Percentiles rank a stretch among this genome's conserved stretches.
These are phyloP conservation scores for Pichia sp. DNA, from an alignment of 1,139 yeast genomes.

Conservation along the genomic window DNA sequence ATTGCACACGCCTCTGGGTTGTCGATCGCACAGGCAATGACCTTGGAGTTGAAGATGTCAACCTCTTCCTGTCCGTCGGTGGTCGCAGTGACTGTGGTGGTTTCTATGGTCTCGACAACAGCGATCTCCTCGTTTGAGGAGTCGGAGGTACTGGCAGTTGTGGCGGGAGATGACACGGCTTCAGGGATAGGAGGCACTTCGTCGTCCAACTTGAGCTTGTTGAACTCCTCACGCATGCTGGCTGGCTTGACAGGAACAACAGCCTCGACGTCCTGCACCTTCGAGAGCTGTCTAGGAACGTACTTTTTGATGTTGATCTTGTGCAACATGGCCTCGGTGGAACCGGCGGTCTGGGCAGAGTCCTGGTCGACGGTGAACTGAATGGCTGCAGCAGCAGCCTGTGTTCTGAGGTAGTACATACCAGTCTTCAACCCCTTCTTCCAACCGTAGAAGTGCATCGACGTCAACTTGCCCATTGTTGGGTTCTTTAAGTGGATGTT, in stretches of 20 bases:
- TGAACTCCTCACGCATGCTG: slow-evolving; percentile 29
- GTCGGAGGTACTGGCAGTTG: slow-evolving; percentile 2
- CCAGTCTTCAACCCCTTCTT: slow-evolving; percentile 62
- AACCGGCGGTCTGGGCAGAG: slow-evolving; percentile 46
- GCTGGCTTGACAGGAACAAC: slow-evolving; percentile 34
- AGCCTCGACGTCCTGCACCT: slow-evolving; percentile 34
- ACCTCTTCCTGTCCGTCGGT: slow-evolving; percentile 30
- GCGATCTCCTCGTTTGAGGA: slow-evolving; percentile 7
- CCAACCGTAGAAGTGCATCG: slow-evolving; percentile 62
- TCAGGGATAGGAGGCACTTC: slow-evolving; percentile 24
- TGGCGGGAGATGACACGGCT: slow-evolving; percentile 1
- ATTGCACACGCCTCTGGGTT: slow-evolving; percentile 97
- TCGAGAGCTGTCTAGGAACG: slow-evolving; percentile 27
- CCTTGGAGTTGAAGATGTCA: slow-evolving; percentile 90
- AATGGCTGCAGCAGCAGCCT: slow-evolving; percentile 60
- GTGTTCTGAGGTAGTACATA: slow-evolving; percentile 60
- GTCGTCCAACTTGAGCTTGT: slow-evolving; percentile 27
- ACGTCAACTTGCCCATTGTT: slow-evolving; percentile 55
- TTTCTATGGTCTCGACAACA: slow-evolving; percentile 26
- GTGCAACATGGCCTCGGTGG: slow-evolving; percentile 49
- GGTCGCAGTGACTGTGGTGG: slow-evolving; percentile 12
- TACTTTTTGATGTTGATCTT: slow-evolving; percentile 40
- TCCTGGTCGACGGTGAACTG: slow-evolving; percentile 53
- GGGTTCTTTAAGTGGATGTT: slow-evolving; percentile 54
- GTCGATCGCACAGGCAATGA: slow-evolving; percentile 92